These are phyloP conservation scores for Aspergillus intermedius DNA, from an alignment of 2,329 filamentous ascomycete species.

Conservation along the genomic window DNA sequence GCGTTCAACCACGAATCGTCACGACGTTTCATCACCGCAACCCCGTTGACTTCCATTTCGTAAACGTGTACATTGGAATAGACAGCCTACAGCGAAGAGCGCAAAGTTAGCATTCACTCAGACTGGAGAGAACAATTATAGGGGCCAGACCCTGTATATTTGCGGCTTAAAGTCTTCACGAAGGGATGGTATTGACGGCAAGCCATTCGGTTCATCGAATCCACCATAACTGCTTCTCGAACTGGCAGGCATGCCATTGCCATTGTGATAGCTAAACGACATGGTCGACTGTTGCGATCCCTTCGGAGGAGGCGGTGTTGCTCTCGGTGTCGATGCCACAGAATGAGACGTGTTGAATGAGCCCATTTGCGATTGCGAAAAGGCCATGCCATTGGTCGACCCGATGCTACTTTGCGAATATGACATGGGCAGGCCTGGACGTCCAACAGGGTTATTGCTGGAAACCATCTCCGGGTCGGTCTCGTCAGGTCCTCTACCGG, in stretches of 20 bases:
- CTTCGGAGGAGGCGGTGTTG: conserved; percentile 36
- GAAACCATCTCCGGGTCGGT: conserved; percentile 21
- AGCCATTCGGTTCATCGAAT: conserved; percentile 38
- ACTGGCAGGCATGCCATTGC: conserved; percentile 31
- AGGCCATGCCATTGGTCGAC: conserved; percentile 32
- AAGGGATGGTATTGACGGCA: conserved; percentile 30
- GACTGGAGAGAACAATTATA: conserved; percentile 4
- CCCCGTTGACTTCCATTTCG: conserved; percentile 92
- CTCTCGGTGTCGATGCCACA: conserved; percentile 39
- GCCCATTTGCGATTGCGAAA: conserved; percentile 34
- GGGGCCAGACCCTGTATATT: conserved; percentile 40
- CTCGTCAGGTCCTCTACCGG: conserved; percentile 1
- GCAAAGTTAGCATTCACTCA: conserved; percentile 1
- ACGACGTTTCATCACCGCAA: conserved; percentile 92
- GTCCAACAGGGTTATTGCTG: conserved; percentile 22
- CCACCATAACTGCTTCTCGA: conserved; percentile 29
- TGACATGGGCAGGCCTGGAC: conserved; percentile 28
- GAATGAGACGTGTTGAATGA: conserved; percentile 42
- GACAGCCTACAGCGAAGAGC: conserved; percentile 54
- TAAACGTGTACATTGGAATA: conserved; percentile 96
- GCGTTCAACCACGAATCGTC: conserved; percentile 96
- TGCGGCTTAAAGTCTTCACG: conserved; percentile 39
- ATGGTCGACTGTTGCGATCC: conserved; percentile 37
- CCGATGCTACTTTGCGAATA: conserved; percentile 35
- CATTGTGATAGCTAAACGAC: conserved; percentile 36